Percentiles rank a stretch among this genome's conserved stretches.
phyloP scores from a whole-genome alignment of 768 basidiomycete species.

The Leccinum olivaceopallidum region DNA sequence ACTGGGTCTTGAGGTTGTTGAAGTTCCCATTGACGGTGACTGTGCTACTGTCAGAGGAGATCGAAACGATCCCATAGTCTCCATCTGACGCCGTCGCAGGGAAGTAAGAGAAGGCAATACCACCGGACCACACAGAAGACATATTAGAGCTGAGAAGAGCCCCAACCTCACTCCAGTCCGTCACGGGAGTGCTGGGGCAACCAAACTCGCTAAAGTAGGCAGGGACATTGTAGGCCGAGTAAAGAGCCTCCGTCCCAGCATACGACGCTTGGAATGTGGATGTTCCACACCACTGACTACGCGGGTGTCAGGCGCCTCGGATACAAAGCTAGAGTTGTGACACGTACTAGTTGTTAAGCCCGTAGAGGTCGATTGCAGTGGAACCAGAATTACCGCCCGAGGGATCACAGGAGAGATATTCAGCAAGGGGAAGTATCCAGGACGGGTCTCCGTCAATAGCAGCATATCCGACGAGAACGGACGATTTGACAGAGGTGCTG shows the following conservation, averaged over 20 bases:
- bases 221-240: conserved; percentile 66
- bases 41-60: conserved; percentile 62
- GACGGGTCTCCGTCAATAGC: conserved; percentile 71
- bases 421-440: conserved; percentile 68
- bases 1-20: conserved; percentile 60
- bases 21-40: conserved; percentile 75
- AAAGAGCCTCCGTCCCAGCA: conserved; percentile 52
- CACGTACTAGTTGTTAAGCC: conserved; percentile 83
- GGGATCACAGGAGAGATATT: conserved; percentile 78
- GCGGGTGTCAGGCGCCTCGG: conserved; percentile 11
- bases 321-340: not conserved
- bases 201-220: conserved; percentile 94
- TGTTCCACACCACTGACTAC: conserved; percentile 82
- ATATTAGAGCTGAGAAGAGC: conserved; percentile 74
- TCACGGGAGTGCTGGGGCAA: conserved; percentile 64
- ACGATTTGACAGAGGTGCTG: conserved; percentile 63
- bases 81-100: conserved; percentile 71
- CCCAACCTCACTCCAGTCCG: conserved; percentile 73
- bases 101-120: conserved; percentile 89
- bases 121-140: conserved; percentile 84
- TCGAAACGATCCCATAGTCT: conserved; percentile 83
- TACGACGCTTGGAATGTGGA: conserved; percentile 59
- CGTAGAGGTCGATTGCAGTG: conserved; percentile 80
- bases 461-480: conserved; percentile 79
- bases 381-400: conserved; percentile 50